phyloP scores from a whole-genome alignment of 768 basidiomycete genomes.

The Tulasnella sp. region DNA sequence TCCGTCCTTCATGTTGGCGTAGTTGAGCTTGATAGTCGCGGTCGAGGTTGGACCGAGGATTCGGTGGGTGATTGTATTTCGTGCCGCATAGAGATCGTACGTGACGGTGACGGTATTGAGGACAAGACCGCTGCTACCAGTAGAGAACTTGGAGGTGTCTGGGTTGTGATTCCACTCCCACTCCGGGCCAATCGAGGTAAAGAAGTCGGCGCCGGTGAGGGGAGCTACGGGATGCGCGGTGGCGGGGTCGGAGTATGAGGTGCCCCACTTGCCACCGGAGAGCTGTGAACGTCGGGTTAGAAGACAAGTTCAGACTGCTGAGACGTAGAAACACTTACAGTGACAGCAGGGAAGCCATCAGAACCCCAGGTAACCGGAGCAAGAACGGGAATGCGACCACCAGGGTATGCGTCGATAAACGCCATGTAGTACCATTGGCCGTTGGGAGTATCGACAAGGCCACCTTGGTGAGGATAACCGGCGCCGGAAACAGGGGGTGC shows the following conservation, averaged over 20 bases:
- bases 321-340: too few species aligned
- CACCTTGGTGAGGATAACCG: too few species aligned
- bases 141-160: background rate
- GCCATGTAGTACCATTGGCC: too few species aligned
- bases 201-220: background rate
- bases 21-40: slow-evolving; percentile 25
- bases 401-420: too few species aligned
- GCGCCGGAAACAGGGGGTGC: background rate
- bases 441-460: too few species aligned
- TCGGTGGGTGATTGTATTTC: slow-evolving; percentile 27
- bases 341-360: too few species aligned
- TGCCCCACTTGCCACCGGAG: background rate
- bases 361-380: too few species aligned
- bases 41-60: slow-evolving; percentile 27
- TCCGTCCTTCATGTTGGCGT: slow-evolving; percentile 16
- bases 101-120: slow-evolving; percentile 26
- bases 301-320: background rate
- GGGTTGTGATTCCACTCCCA: slow-evolving; percentile 26
- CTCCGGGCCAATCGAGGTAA: slow-evolving; percentile 17
- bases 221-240: slow-evolving; percentile 9
- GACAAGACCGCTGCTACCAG: slow-evolving; percentile 5
- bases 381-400: too few species aligned
- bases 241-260: background rate
- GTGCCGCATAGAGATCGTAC: slow-evolving; percentile 26
- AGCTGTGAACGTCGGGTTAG: background rate